Evolutionary conservation across 345 rosid species (phyloP).

Genomic region (Leavenworthia alabamica): DNA sequence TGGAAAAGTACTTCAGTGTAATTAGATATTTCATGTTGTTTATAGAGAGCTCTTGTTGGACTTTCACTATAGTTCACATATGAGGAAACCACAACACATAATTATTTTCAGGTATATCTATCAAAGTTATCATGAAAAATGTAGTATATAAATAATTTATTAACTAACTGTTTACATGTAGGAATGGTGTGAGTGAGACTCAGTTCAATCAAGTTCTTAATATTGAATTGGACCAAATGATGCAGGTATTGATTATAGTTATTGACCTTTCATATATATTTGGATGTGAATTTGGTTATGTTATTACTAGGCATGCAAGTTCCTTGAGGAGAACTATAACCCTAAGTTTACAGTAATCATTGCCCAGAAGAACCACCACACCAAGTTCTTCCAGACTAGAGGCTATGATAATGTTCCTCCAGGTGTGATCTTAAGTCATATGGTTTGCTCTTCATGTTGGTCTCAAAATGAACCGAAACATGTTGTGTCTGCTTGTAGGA

Average conservation of each 20-base stretch:
- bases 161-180: slow-evolving; percentile 18
- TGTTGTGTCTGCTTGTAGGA: slow-evolving; percentile 34
- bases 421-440: slow-evolving; percentile 32
- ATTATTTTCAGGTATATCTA: slow-evolving; percentile 67
- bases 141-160: neutral
- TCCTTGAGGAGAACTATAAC: slow-evolving; percentile 53
- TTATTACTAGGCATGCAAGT: slow-evolving; percentile 69
- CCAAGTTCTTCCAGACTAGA: slow-evolving; percentile 67
- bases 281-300: neutral
- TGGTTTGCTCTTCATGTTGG: neutral
- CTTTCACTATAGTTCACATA: slow-evolving; percentile 60
- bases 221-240: slow-evolving; percentile 72
- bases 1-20: too few species aligned
- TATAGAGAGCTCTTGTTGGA: slow-evolving; percentile 72
- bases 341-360: slow-evolving; percentile 78
- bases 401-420: slow-evolving; percentile 82
- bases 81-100: slow-evolving; percentile 77
- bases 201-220: slow-evolving; percentile 86
- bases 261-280: neutral
- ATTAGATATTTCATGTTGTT: neutral
- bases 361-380: slow-evolving; percentile 88
- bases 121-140: neutral
- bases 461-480: too few species aligned
- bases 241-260: slow-evolving; percentile 45
- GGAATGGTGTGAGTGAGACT: slow-evolving; percentile 96